Conservation (phyloP, 306 rosid genomes). For the Astragalus membranaceus region DNA sequence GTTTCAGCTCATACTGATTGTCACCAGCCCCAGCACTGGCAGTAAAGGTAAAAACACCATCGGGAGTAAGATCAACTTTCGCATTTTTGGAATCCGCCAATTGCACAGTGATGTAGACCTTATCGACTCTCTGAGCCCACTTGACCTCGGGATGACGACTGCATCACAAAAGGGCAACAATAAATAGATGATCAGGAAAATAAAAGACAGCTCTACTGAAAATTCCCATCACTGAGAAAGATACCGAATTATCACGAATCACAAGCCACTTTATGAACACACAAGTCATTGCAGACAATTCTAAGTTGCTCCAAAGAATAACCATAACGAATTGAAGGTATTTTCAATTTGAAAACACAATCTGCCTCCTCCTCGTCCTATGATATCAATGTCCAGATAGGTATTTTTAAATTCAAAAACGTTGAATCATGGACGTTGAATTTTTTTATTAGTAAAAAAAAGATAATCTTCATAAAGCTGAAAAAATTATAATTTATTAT, state of each 20-base stretch:
- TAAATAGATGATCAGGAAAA: not conserved
- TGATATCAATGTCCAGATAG: not conserved
- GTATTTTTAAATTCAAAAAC: too few species aligned
- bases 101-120: conserved; percentile 74
- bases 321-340: not conserved
- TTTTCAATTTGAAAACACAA: not conserved
- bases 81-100: conserved; percentile 81
- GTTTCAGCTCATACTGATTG: conserved; percentile 56
- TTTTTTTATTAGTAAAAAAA: not conserved
- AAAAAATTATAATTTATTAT: too few species aligned
- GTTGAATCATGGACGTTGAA: too few species aligned
- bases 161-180: not conserved
- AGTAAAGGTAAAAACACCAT: conserved; percentile 63
- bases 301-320: not conserved
- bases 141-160: conserved; percentile 98
- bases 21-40: conserved; percentile 72
- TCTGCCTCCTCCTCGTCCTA: not conserved
- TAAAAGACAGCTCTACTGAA: not conserved
- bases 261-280: not conserved
- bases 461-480: not conserved
- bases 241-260: not conserved
- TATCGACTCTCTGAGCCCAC: conserved; percentile 97
- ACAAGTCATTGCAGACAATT: not conserved
- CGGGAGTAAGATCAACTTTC: conserved; percentile 82
- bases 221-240: not conserved